These are phyloP conservation scores for Chenopodium formosanum DNA, from an alignment of 148 eudicot species.

Conservation along the genomic window DNA sequence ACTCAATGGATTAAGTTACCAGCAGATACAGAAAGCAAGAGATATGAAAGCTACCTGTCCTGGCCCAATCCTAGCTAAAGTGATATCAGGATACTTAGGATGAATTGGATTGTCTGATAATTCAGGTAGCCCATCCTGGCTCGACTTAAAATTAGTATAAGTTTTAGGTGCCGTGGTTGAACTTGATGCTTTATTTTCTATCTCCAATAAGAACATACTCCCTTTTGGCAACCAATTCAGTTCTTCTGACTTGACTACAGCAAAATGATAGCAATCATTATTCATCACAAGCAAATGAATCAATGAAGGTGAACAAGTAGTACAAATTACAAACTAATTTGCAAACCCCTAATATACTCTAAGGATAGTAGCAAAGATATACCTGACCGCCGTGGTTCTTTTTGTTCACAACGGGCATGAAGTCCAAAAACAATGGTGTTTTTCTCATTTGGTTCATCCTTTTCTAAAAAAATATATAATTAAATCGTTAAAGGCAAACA, in stretches of 20 bases:
- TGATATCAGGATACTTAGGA: slow-evolving; percentile 55
- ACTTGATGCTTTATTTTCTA: slow-evolving; percentile 43
- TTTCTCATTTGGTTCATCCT: slow-evolving; percentile 86
- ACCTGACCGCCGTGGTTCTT: slow-evolving; percentile 64
- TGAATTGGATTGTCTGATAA: slow-evolving; percentile 60
- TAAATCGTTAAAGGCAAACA: background rate
- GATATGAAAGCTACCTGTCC: slow-evolving; percentile 58
- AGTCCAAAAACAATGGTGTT: slow-evolving; percentile 94
- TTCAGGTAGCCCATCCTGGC: slow-evolving; percentile 68
- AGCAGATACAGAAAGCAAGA: background rate
- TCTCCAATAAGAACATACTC: slow-evolving; percentile 57
- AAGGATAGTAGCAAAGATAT: slow-evolving; percentile 14
- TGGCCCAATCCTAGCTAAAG: slow-evolving; percentile 70
- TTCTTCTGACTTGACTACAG: slow-evolving; percentile 66
- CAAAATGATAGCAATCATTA: slow-evolving; percentile 6
- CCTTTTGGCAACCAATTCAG: slow-evolving; percentile 83
- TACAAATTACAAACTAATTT: background rate
- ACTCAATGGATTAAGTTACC: background rate
- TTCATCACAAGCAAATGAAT: slow-evolving; percentile 1
- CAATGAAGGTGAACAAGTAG: background rate
- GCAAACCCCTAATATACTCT: background rate
- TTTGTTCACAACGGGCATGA: slow-evolving; percentile 53
- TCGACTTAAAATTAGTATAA: slow-evolving; percentile 72
- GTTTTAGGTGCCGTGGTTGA: slow-evolving; percentile 62
- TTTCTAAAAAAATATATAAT: slow-evolving; percentile 43